Base-by-base conservation (phyloP, 352 stramenopile species). In the Globisporangium takayamanum region DNA sequence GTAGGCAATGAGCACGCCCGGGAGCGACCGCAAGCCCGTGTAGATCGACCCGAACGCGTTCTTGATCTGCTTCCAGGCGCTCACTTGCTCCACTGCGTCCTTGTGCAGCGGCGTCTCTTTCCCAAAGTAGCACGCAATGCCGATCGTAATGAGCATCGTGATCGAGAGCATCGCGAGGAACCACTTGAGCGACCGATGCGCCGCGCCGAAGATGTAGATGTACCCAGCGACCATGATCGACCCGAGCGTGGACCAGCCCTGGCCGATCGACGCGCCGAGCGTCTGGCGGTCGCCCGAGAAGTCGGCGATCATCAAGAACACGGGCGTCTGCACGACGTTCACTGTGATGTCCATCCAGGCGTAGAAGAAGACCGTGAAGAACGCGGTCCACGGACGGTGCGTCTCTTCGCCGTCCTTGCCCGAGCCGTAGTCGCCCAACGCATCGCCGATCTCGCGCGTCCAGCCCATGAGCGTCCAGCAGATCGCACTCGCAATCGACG, bases 151-250 rank as follows among this genome's bases (percentile, higher is more conserved):
- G 30, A 60, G 53, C 30, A 36, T 36, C 30, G 30, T 36, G 3
- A 58, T 56, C 1, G 69, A 33, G 18, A 77, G 56, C 69, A 77
- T 74, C 10, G 37, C 60, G 4, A 77, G 42, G 57, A 77, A 77
- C 49, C 26, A 67, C n/a, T 54, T 50, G 0, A 77, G 45, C 11
- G 60, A 62, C 25, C 58, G 30, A 26, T 73, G 54, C 1, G 66
- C 69, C 14, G 66, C 52, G 22, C 69, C 69, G 51, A 68, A 70
- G 54, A 63, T 46, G 42, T 66, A 50, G 37, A 74, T 73, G 62
- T 74, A 73, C 2, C 63, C 64, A 0, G 69, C 56, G 28, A 77
- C 60, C 20, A 72, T 22, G 18, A 77, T 63, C 12, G 56, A 61
- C 3, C 69, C 67, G 3, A 70, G 12, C 36, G 64, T 74, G n/a